Percentiles rank a stretch among this genome's conserved stretches.
Conservation (phyloP, 2,329 filamentous ascomycete species). For the Hawksworthiomyces lignivorus region DNA sequence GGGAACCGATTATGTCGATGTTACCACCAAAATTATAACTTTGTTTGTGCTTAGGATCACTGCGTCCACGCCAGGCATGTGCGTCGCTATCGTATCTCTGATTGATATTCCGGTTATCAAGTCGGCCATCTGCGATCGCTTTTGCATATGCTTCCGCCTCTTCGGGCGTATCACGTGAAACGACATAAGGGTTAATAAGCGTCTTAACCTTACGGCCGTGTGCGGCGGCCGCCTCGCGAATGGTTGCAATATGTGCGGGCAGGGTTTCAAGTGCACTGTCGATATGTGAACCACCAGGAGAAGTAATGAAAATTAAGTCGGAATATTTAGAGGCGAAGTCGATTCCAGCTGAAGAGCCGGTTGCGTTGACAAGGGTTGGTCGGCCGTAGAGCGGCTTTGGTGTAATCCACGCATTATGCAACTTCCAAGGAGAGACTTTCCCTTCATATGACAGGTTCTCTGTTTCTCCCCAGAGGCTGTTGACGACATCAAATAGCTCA, state of each 20-base stretch:
- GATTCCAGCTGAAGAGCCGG: constrained; percentile 17
- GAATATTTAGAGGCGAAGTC: constrained; percentile 17
- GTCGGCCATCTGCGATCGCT: constrained; percentile 12
- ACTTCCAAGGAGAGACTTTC: constrained; percentile 14
- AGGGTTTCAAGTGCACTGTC: constrained; percentile 17
- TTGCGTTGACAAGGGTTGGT: constrained; percentile 17
- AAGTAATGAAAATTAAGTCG: constrained; percentile 19
- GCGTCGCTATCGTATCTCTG: constrained; percentile 17
- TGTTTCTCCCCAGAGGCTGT: constrained; percentile 19
- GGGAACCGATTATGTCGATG: no score
- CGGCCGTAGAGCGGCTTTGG: constrained; percentile 17
- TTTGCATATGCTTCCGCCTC: constrained; percentile 16
- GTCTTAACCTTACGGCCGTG: constrained; percentile 15
- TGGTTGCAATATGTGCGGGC: constrained; percentile 17
- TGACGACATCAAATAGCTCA: constrained; percentile 18
- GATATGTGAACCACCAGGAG: constrained; percentile 17
- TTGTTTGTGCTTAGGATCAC: constrained; percentile 15
- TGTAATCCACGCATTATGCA: constrained; percentile 19
- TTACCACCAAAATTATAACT: constrained; percentile 5
- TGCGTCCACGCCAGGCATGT: constrained; percentile 17
- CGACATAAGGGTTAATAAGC: constrained; percentile 18
- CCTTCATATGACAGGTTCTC: constrained; percentile 18
- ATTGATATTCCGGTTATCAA: neutral
- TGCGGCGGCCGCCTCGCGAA: constrained; percentile 16
- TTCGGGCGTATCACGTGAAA: constrained; percentile 17